These are phyloP conservation scores for Kodamaea fungicola DNA, from an alignment of 1,139 yeast genomes.

Conservation along the genomic window DNA sequence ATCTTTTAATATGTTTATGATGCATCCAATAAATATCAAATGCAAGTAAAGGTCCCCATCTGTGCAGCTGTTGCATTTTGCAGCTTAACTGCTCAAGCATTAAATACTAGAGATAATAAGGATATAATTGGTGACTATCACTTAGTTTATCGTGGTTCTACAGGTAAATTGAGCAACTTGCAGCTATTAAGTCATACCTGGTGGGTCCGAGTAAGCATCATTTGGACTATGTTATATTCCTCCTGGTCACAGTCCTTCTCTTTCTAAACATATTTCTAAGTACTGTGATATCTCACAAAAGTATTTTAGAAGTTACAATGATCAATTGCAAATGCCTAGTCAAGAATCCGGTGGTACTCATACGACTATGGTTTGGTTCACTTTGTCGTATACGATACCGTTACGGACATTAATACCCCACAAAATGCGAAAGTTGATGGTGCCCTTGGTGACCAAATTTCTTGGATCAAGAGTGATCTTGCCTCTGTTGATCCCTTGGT, in stretches of 20 bases:
- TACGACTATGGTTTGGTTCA: conserved; percentile 6
- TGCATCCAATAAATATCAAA: no score
- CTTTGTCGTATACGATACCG: conserved; percentile 5
- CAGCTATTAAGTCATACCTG: conserved; percentile 4
- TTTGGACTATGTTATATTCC: conserved; percentile 5
- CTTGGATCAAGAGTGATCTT: conserved; percentile 5
- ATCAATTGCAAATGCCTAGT: conserved; percentile 6
- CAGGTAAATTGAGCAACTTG: conserved; percentile 5
- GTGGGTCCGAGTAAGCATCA: conserved; percentile 6
- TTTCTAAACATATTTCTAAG: conserved; percentile 2
- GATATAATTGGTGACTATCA: no score
- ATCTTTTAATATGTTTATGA: no score
- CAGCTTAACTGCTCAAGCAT: no score
- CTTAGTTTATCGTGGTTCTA: conserved; percentile 2
- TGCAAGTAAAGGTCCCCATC: no score
- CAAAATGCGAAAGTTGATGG: conserved; percentile 3
- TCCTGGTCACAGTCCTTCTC: not conserved
- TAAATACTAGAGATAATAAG: no score
- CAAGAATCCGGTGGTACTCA: conserved; percentile 5
- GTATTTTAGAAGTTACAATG: conserved; percentile 4
- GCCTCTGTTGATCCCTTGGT: conserved; percentile 6
- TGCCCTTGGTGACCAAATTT: conserved; percentile 4
- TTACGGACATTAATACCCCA: conserved; percentile 5
- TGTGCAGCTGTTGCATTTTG: no score
- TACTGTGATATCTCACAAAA: conserved; percentile 6